Conservation (phyloP, 139 green algal species). For the Ulvella scutata region DNA sequence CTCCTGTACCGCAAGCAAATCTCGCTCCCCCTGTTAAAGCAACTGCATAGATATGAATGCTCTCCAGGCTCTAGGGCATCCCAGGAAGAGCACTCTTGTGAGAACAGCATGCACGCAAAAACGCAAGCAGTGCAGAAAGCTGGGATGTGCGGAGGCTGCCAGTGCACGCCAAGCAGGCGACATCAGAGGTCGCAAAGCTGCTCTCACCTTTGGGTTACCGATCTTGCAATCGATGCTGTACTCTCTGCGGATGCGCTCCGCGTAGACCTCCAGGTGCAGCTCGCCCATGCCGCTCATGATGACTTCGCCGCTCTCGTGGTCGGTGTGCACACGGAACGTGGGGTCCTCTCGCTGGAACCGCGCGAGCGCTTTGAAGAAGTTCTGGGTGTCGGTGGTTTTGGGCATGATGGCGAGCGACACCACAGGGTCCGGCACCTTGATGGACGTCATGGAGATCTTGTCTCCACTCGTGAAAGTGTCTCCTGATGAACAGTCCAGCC, state of each 20-base stretch:
- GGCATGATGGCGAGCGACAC: slow-evolving; percentile 91
- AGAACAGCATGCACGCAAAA: too few relatives aligned
- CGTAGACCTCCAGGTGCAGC: slow-evolving; percentile 96
- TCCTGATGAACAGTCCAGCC: slow-evolving; percentile 90
- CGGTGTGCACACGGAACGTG: slow-evolving; percentile 73
- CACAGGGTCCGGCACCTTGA: slow-evolving; percentile 90
- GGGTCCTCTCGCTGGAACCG: slow-evolving; percentile 93
- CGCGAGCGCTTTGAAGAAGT: slow-evolving; percentile 30
- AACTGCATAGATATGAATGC: too few relatives aligned
- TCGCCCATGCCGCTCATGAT: slow-evolving; percentile 94
- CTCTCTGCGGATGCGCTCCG: slow-evolving; percentile 93
- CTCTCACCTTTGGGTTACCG: slow-evolving; percentile 59
- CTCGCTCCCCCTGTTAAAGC: too few relatives aligned
- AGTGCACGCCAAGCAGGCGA: too few relatives aligned
- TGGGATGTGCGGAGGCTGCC: too few relatives aligned
- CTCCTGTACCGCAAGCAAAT: too few relatives aligned
- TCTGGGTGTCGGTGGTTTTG: slow-evolving; percentile 34
- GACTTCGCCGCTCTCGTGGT: slow-evolving; percentile 65
- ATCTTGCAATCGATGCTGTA: slow-evolving; percentile 77
- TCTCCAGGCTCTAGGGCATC: too few relatives aligned
- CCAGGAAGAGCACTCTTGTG: too few relatives aligned
- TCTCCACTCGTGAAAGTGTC: slow-evolving; percentile 90
- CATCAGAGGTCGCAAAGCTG: too few relatives aligned
- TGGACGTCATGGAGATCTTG: slow-evolving; percentile 73
- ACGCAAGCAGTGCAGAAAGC: too few relatives aligned